Percentiles rank a stretch among this genome's conserved stretches.
Evolutionary conservation across 2,329 filamentous ascomycete genomes (phyloP).

Genomic region (Fusarium tuaranense): DNA sequence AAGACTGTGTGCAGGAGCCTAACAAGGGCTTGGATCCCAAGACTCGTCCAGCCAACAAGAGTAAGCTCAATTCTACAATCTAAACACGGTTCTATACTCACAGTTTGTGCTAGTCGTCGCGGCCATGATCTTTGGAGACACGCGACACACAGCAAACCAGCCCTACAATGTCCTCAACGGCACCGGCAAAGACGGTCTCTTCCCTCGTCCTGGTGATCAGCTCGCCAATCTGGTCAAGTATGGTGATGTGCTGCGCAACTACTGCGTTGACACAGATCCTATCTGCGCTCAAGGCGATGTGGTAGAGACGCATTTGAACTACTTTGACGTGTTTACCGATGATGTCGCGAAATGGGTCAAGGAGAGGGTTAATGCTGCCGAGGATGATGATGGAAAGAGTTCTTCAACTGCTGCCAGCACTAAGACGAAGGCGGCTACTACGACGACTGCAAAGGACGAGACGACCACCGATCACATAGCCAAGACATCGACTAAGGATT

Average conservation of each 20-base stretch:
- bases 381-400: not conserved
- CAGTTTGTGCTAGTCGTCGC: conserved; percentile 42
- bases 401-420: not conserved
- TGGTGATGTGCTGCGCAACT: conserved; percentile 45
- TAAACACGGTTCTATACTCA: not conserved
- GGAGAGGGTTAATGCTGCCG: conserved; percentile 6
- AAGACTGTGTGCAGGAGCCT: conserved; percentile 44
- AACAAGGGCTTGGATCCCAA: conserved; percentile 43
- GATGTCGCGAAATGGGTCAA: conserved; percentile 34
- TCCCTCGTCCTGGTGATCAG: conserved; percentile 46
- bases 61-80: conserved; percentile 39
- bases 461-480: not conserved
- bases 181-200: conserved; percentile 40
- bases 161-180: conserved; percentile 49
- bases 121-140: conserved; percentile 50
- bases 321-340: conserved; percentile 49
- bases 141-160: conserved; percentile 50
- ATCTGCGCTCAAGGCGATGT: conserved; percentile 53
- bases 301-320: conserved; percentile 50
- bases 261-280: conserved; percentile 53
- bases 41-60: conserved; percentile 47
- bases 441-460: not conserved
- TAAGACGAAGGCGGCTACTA: not conserved
- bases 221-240: conserved; percentile 46
- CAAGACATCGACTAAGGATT: not conserved